Evolutionary conservation across 2,329 filamentous ascomycete species (phyloP), one percentile per base, ranked within the genome.

Genomic region (Zymoseptoria ardabiliae): DNA sequence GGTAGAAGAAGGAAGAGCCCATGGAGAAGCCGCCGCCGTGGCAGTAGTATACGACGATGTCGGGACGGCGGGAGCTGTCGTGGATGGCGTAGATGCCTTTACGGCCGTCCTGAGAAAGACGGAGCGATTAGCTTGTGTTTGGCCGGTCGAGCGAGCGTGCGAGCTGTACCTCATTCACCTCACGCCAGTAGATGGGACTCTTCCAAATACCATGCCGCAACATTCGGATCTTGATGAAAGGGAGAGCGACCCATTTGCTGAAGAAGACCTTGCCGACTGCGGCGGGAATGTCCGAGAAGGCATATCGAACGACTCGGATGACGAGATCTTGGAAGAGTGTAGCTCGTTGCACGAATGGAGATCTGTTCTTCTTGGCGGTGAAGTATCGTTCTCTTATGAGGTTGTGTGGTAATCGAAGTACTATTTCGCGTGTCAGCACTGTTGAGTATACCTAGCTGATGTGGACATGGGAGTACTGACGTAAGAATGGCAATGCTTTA

Each of bases 11-110:
- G 19, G 82, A 79, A 11, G 88, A 91, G 2, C 90, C 91, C 86
- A 95, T 89, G 6, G 85, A 84, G 71, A 95, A 94, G 0, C 91
- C 91, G 21, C 91, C 91, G 17, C 88, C 90, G 71, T 95, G 90
- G 49, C 84, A 83, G 71, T 94, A 94, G 71, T 91, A 93, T 1
- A 95, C 74, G n/a, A 91, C 85, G 58, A 94, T 77, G 70, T 94
- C 90, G 0, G 89, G 87, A 57, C 82, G 78, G 54, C 78, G 75
- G 48, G 79, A 77, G 17, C 82, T 79, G 66, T 90, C 81, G 51
- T 82, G 75, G 50, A 82, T 81, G 54, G 91, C 83, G 85, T 88
- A 93, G 3, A 93, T 74, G 2, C 90, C 90, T 60, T 79, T 66
- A 7, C 71, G 53, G 28, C 66, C 67, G 22, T 69, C 63, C 59